phyloP scores from a whole-genome alignment of 352 stramenopile genomes.

The Phytophthora aleatoria region DNA sequence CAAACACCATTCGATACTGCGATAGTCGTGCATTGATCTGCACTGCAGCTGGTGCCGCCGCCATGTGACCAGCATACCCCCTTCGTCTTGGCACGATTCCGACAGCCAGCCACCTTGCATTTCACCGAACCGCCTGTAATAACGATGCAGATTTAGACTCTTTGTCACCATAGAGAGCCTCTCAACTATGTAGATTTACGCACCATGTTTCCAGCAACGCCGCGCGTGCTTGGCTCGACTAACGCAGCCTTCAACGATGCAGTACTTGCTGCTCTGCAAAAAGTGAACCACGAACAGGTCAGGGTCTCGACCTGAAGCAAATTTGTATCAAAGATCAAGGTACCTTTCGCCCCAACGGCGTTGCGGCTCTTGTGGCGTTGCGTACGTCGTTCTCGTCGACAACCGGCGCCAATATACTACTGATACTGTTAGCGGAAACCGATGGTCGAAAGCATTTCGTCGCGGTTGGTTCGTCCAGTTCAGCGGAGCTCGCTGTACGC shows the following conservation, averaged over 20 bases:
- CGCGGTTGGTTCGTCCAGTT: slow-evolving; percentile 4
- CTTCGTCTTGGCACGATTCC: slow-evolving; percentile 62
- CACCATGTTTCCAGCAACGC: slow-evolving; percentile 58
- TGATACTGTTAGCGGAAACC: slow-evolving; percentile 14
- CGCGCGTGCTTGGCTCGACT: slow-evolving; percentile 56
- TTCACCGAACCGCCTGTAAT: slow-evolving; percentile 44
- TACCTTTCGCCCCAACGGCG: slow-evolving; percentile 25
- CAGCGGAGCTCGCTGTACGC: neutral
- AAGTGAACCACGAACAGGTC: neutral
- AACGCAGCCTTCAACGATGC: slow-evolving; percentile 48
- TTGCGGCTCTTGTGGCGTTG: slow-evolving; percentile 9
- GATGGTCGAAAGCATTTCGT: slow-evolving; percentile 13
- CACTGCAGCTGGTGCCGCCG: slow-evolving; percentile 49
- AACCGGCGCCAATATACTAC: slow-evolving; percentile 9
- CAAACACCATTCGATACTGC: slow-evolving; percentile 62
- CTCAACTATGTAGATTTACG: neutral
- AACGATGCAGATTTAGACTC: neutral
- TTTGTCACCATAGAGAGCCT: slow-evolving; percentile 1
- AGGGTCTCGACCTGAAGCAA: neutral
- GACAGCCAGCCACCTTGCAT: slow-evolving; percentile 53
- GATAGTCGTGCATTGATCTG: slow-evolving; percentile 45
- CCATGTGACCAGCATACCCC: slow-evolving; percentile 67
- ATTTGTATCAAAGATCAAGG: neutral
- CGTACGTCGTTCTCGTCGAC: slow-evolving; percentile 17
- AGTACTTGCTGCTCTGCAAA: slow-evolving; percentile 55